A percentile compares a stretch with the other conserved stretches of the same genome.
Conservation (phyloP, 257 asterid genomes). For the Hygrophila difformis region DNA sequence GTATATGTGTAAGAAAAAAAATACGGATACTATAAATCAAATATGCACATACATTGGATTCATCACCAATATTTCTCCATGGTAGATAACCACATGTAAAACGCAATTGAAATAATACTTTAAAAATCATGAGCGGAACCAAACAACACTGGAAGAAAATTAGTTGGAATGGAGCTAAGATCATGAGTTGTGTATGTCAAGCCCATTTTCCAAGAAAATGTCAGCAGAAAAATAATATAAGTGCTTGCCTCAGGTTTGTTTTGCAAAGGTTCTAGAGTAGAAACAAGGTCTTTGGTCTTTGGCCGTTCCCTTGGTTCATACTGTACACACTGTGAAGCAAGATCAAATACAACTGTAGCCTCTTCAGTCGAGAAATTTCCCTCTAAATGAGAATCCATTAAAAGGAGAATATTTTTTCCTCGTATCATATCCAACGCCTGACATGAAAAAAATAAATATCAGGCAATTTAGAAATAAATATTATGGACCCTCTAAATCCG, state of each 20-base stretch:
- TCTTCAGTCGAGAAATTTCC: no score
- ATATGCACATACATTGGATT: constrained; percentile 48
- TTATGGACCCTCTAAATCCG: no score
- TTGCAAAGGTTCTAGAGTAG: constrained; percentile 74
- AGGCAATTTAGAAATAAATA: no score
- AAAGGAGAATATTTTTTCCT: constrained; percentile 78
- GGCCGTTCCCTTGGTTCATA: constrained; percentile 98
- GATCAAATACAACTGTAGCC: constrained; percentile 88
- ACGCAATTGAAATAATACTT: no score
- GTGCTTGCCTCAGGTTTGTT: constrained; percentile 67
- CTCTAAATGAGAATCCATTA: no score
- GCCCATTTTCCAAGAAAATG: not conserved
- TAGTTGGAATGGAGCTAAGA: no score
- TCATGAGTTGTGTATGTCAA: not conserved
- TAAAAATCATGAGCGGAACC: no score
- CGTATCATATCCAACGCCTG: constrained; percentile 98
- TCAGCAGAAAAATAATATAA: constrained; percentile 8
- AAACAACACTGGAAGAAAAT: no score
- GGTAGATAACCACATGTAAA: no score
- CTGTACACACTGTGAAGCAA: constrained; percentile 89
- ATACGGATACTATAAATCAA: constrained; percentile 15
- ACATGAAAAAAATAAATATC: constrained; percentile 19
- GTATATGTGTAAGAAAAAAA: no score
- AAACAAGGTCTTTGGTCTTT: constrained; percentile 73
- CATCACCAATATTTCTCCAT: constrained; percentile 37